Evolutionary conservation across 768 basidiomycete species (phyloP), one percentile per base, ranked within the genome.

Genomic region (Fomitopsis serialis): DNA sequence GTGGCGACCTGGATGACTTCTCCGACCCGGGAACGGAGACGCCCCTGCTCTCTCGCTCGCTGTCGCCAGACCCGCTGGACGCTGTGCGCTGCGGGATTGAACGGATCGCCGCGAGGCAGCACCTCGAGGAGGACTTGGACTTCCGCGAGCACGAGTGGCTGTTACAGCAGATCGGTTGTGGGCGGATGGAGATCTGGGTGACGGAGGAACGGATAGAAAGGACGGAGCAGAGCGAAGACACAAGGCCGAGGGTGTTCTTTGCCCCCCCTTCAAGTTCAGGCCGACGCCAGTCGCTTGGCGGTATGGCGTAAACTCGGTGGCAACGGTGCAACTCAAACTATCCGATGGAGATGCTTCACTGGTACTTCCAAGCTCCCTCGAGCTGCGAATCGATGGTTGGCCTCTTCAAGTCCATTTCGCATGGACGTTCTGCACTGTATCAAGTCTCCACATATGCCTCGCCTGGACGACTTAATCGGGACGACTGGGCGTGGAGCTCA

Each of bases 101-200:
- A n/a, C 48, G 19, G 11, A 27, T 40, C 13, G 23, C 24, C 10
- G 29, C 10, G 52, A 17, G 34, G 47, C 48, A n/a, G 17, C 53
- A 54, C 53, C 54, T 59, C 37, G 58, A 59, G 36, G 58, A 59
- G 35, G 44, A 50, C 4, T 48, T 59, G 11, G 58, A 45, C 17
- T 53, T 36, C 19, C 53, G 35, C 42, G 58, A 53, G 49, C 48
- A 53, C 12, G 49, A 43, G 29, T 58, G 54, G 54, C 36, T 54
- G 17, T 51, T 45, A 19, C 54, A 53, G 40, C 47, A 53, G 45
- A 45, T 45, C 15, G 54, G 54, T 19, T 51, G 42, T 22, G 40
- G 54, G 36, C 52, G 45, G 11, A 29, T 59, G 32, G 54, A 59
- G 45, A 55, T 59, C 10, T 46, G 48, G 23, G 45, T 59, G 17